Conservation (phyloP, 1,284 basidiomycete genomes). For the Rhodotorula sp. region DNA sequence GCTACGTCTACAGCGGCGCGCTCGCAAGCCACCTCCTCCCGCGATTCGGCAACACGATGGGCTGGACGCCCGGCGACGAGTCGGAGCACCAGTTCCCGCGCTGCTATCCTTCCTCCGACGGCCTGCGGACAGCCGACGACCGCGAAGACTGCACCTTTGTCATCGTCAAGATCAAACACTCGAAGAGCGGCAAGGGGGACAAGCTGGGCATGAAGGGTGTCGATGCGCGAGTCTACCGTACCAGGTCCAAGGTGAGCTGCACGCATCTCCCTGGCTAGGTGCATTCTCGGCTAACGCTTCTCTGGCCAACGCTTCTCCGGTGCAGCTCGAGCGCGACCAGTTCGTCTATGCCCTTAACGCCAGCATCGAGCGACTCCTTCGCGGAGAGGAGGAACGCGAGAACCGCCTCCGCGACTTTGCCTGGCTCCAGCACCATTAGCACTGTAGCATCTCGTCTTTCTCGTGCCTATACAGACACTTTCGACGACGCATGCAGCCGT, state of each 20-base stretch:
- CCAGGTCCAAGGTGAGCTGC: conserved; percentile 38
- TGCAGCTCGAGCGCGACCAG: conserved; percentile 34
- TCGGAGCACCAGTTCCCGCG: conserved; percentile 35
- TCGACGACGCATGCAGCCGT: too few species aligned
- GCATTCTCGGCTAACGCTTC: too few species aligned
- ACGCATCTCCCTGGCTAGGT: too few species aligned
- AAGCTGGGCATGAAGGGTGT: conserved; percentile 29
- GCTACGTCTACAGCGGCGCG: conserved; percentile 40
- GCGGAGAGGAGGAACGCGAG: conserved; percentile 35
- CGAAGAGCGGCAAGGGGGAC: conserved; percentile 13
- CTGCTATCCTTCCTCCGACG: conserved; percentile 37
- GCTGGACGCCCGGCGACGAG: conserved; percentile 32
- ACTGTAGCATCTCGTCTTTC: not conserved
- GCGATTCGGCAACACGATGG: not conserved
- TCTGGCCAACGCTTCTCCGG: too few species aligned
- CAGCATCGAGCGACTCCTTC: conserved; percentile 31
- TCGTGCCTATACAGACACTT: not conserved
- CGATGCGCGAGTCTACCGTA: conserved; percentile 26
- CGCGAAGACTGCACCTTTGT: conserved; percentile 42
- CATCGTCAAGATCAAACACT: conserved; percentile 30
- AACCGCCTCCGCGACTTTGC: conserved; percentile 34
- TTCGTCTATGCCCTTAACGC: conserved; percentile 41
- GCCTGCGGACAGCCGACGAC: conserved; percentile 37
- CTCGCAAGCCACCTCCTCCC: conserved; percentile 27
- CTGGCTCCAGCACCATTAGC: conserved; percentile 21